Evolutionary conservation across 208 protist genomes (phyloP).

Genomic region (Acanthamoeba royreba): DNA sequence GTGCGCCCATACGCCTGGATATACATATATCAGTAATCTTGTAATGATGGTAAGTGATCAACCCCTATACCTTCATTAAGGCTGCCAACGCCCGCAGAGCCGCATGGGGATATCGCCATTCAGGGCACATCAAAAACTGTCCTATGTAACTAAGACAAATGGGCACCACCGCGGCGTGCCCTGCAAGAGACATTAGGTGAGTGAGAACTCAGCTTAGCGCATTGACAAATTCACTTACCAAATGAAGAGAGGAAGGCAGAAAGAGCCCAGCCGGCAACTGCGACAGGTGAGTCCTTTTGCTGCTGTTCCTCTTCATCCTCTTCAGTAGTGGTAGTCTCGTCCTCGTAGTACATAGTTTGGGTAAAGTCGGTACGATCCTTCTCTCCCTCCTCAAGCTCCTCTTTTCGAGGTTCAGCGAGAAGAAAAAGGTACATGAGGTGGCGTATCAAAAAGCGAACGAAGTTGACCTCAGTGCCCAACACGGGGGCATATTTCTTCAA

Average conservation of each 20-base stretch:
- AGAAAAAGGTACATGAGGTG: neutral
- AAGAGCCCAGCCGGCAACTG: neutral
- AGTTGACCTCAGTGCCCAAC: neutral
- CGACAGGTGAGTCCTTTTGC: neutral
- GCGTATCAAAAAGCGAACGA: neutral
- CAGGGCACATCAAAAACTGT: neutral
- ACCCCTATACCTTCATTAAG: neutral
- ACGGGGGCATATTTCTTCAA: neutral
- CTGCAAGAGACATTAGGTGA: neutral
- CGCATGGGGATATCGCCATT: neutral
- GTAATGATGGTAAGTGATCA: neutral
- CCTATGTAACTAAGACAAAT: neutral
- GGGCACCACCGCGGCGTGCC: neutral
- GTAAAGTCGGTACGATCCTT: neutral
- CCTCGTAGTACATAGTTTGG: neutral
- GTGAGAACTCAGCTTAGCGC: neutral
- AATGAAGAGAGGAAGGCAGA: neutral
- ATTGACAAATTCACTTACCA: neutral
- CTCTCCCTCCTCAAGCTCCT: neutral
- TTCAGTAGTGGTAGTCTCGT: no score
- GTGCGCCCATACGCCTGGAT: neutral
- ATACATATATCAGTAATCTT: neutral
- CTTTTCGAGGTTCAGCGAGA: neutral
- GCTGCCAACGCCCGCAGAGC: neutral
- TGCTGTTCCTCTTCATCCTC: neutral